phyloP scores from a whole-genome alignment of 768 basidiomycete genomes.

The Crepidotus variabilis region DNA sequence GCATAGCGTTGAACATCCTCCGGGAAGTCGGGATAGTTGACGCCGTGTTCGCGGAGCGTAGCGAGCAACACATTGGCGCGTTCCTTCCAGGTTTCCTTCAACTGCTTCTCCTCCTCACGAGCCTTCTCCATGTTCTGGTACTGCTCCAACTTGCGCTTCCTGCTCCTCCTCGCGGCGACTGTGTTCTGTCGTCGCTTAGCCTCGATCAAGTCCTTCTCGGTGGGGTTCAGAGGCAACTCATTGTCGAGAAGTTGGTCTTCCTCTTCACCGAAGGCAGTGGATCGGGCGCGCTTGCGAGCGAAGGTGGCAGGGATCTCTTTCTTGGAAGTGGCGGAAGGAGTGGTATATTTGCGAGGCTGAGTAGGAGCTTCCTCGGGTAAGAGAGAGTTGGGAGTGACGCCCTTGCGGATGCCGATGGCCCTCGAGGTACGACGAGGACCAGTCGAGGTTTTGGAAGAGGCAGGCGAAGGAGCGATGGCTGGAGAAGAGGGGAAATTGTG shows the following conservation, averaged over 20 bases:
- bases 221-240: constrained; percentile 34
- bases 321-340: constrained; percentile 71
- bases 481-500: constrained; percentile 18
- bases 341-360: constrained; percentile 70
- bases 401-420: constrained; percentile 47
- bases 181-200: constrained; percentile 85
- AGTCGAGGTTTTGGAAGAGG: constrained; percentile 11
- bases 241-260: constrained; percentile 48
- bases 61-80: constrained; percentile 45
- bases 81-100: constrained; percentile 62
- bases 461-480: constrained; percentile 5
- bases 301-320: constrained; percentile 77
- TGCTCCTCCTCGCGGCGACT: constrained; percentile 74
- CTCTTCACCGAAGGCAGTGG: constrained; percentile 41
- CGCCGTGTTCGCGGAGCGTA: constrained; percentile 51
- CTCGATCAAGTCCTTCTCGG: constrained; percentile 68
- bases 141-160: constrained; percentile 77
- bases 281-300: constrained; percentile 48
- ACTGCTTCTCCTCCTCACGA: constrained; percentile 46
- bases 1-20: constrained; percentile 50
- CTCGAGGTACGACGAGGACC: constrained; percentile 13
- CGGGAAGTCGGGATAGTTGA: constrained; percentile 48
- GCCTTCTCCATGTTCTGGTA: constrained; percentile 59
- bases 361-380: constrained; percentile 77
- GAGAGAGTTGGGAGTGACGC: constrained; percentile 53